phyloP scores from a whole-genome alignment of 768 basidiomycete species.

The Chalciporus chontae region DNA sequence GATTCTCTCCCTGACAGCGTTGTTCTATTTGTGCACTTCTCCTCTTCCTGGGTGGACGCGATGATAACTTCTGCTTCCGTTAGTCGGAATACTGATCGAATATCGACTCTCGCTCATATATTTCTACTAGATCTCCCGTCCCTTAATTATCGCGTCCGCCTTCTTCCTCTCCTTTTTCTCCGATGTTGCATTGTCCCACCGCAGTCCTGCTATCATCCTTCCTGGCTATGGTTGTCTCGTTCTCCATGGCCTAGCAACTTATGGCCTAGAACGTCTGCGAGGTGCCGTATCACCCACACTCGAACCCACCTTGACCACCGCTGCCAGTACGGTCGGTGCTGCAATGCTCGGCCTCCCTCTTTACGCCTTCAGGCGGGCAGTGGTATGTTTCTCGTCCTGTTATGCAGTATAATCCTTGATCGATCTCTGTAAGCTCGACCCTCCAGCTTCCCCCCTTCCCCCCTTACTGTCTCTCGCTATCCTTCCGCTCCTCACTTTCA shows the following conservation, averaged over 20 bases:
- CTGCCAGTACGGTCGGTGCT: conserved; percentile 59
- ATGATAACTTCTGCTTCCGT: conserved; percentile 49
- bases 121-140: conserved; percentile 45
- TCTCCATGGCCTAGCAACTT: conserved; percentile 57
- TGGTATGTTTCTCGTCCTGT: conserved; percentile 41
- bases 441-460: conserved; percentile 48
- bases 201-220: conserved; percentile 37
- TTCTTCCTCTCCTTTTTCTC: conserved; percentile 54
- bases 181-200: conserved; percentile 45
- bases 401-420: background rate
- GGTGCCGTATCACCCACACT: conserved; percentile 55
- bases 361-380: conserved; percentile 54
- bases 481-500: conserved; percentile 61
- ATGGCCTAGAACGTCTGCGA: conserved; percentile 60
- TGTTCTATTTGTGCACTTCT: conserved; percentile 66
- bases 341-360: conserved; percentile 60
- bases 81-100: conserved; percentile 16
- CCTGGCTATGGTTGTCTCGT: conserved; percentile 68
- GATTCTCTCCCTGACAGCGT: conserved; percentile 43
- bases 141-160: conserved; percentile 44
- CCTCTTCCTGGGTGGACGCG: conserved; percentile 60
- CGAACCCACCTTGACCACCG: conserved; percentile 52
- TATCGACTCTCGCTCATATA: background rate
- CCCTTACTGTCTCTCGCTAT: conserved; percentile 55
- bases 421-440: conserved; percentile 41